Evolutionary conservation across 2,329 filamentous ascomycete genomes (phyloP), one percentile per base, ranked within the genome.

Genomic region (Leptographium wingfieldii): DNA sequence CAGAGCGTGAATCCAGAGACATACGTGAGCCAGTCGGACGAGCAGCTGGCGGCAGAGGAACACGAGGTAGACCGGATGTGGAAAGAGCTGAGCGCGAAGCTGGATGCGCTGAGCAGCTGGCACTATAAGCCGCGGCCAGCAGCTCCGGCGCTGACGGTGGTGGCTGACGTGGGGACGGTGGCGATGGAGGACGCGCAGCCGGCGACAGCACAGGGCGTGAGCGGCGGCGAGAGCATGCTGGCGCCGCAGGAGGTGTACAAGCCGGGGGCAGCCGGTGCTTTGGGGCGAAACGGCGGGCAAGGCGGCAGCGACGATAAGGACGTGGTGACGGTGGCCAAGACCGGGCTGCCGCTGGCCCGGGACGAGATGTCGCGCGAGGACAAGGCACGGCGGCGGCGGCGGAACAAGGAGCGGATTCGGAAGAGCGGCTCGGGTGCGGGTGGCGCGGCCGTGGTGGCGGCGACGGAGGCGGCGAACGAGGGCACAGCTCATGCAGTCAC

Each of bases 121-220:
- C 88, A 96, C 74, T 96, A 96, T 81, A 92, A 90, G 73, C 94
- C 94, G 59, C 95, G 92, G 75, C 86, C 89, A 12, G 81, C 86
- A 2, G 87, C 87, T 57, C 84, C 90, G n/a, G 83, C 83, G 54
- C 82, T 99, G 63, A 92, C 89, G 52, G 88, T 96, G 59, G 87
- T 96, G 40, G 82, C 90, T 31, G 92, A 97, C 73, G 89, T 94
- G 4, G 90, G 92, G n/a, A 90, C 89, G 3, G 86, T 97, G 65
- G 81, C 83, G 65, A 95, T 97, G 88, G 94, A 99, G 76, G 94
- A 99, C 69, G 92, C 91, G 1, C 87, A 95, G 67, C 92, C 94
- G 9, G 86, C 87, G 19, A 90, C 87, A 0, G 88, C 88, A 52
- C 85, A 86, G 68, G 89, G 87, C 51, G 83, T 91, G 61, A 78